These are phyloP conservation scores for Drechslerella dactyloides DNA, from an alignment of 2,329 filamentous ascomycete genomes.

Conservation along the genomic window DNA sequence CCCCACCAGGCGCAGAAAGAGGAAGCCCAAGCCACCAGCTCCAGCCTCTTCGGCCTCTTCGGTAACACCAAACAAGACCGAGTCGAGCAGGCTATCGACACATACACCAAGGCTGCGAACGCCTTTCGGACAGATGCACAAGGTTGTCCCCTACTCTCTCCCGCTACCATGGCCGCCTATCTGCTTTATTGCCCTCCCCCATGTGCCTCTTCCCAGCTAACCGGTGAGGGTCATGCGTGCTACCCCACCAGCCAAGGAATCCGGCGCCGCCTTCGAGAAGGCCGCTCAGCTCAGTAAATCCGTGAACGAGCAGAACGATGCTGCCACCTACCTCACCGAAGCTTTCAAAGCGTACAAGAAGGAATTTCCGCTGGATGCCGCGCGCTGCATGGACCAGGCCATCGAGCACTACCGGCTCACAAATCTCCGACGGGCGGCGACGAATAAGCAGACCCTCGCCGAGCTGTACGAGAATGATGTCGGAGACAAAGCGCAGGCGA, in stretches of 20 bases:
- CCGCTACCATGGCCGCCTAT: not conserved
- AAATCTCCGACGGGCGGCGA: constrained; percentile 88
- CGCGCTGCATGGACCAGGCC: constrained; percentile 76
- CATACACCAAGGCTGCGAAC: constrained; percentile 88
- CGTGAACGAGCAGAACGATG: constrained; percentile 89
- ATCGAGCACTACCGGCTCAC: constrained; percentile 86
- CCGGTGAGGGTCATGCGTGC: not conserved
- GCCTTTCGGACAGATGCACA: constrained; percentile 86
- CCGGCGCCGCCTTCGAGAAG: constrained; percentile 41
- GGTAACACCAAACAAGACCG: constrained; percentile 75
- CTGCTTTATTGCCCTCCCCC: not conserved
- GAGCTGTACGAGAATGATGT: constrained; percentile 85
- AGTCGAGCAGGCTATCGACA: constrained; percentile 84
- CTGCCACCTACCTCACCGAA: constrained; percentile 84
- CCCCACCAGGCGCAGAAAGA: constrained; percentile 80
- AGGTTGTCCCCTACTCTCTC: constrained; percentile 63
- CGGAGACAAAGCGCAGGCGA: constrained; percentile 76
- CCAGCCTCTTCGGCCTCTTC: constrained; percentile 87
- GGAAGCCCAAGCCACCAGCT: constrained; percentile 71
- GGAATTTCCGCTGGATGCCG: constrained; percentile 76
- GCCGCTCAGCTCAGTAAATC: constrained; percentile 39
- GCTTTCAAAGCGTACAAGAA: constrained; percentile 94
- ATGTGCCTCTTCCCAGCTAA: not conserved
- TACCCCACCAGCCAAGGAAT: constrained; percentile 10
- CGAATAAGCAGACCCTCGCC: constrained; percentile 85